phyloP scores from a whole-genome alignment of 495 filamentous ascomycete species.

The Mycothermus thermophilus region DNA sequence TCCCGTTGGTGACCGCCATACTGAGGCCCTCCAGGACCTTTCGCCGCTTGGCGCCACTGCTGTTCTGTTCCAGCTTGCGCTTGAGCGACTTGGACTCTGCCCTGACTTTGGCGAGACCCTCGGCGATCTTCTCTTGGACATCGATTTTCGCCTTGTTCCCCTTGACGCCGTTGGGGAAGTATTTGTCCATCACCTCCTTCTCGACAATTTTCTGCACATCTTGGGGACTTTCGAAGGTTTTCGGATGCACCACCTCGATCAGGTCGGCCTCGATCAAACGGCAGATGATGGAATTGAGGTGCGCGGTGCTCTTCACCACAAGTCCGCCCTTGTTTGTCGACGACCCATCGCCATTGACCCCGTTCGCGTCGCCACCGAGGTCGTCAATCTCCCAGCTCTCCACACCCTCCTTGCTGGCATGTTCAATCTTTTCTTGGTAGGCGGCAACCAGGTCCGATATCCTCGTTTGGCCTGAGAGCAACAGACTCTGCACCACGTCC shows the following conservation, averaged over 20 bases:
- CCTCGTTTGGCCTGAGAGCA: constrained; percentile 63
- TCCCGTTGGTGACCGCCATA: constrained; percentile 15
- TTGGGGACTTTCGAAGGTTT: constrained; percentile 25
- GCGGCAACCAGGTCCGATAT: constrained; percentile 52
- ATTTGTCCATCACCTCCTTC: constrained; percentile 28
- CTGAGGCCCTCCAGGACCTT: constrained; percentile 30
- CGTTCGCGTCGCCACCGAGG: constrained; percentile 6
- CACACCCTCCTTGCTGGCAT: constrained; percentile 13
- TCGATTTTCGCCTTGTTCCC: constrained; percentile 45
- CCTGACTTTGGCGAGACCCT: constrained; percentile 37
- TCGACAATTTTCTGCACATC: constrained; percentile 26
- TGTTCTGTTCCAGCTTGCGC: constrained; percentile 32
- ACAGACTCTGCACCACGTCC: constrained; percentile 55
- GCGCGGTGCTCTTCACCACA: constrained; percentile 18
- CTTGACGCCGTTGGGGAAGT: constrained; percentile 26
- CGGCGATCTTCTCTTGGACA: constrained; percentile 38
- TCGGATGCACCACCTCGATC: constrained; percentile 26
- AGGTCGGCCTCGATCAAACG: constrained; percentile 33
- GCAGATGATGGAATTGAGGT: constrained; percentile 27
- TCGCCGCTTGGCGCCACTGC: constrained; percentile 30
- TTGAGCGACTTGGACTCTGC: constrained; percentile 33
- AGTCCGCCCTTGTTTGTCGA: constrained; percentile 9
- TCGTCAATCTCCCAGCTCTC: constrained; percentile 7
- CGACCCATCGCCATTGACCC: constrained; percentile 14
- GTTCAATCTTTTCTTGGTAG: constrained; percentile 22